These are phyloP conservation scores for Ramularia endophylla DNA, from an alignment of 2,329 filamentous ascomycete species.

Conservation along the genomic window DNA sequence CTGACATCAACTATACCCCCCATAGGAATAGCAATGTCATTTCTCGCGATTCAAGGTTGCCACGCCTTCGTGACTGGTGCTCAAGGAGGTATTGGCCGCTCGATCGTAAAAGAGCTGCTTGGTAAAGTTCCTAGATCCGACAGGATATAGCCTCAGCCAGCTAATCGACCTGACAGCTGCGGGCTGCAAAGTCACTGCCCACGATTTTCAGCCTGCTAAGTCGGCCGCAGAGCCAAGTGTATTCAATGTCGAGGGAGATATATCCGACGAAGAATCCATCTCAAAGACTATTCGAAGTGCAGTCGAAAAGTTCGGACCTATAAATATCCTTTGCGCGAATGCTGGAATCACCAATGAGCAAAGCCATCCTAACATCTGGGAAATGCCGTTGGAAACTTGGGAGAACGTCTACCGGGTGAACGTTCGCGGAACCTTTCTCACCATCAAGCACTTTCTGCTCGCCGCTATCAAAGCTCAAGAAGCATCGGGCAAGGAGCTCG, in stretches of 20 bases:
- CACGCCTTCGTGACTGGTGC: constrained; percentile 53
- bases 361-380: constrained; percentile 47
- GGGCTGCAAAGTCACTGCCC: constrained; percentile 51
- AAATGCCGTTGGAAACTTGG: constrained; percentile 47
- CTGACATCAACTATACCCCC: too few relatives aligned
- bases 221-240: constrained; percentile 33
- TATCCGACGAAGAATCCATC: constrained; percentile 44
- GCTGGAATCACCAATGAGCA: constrained; percentile 48
- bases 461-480: constrained; percentile 38
- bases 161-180: too few relatives aligned
- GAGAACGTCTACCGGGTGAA: constrained; percentile 48
- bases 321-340: constrained; percentile 50
- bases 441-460: constrained; percentile 51
- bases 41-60: constrained; percentile 42
- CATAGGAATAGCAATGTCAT: constrained; percentile 36
- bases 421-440: constrained; percentile 49
- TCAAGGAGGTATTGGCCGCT: constrained; percentile 46
- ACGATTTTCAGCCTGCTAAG: constrained; percentile 40
- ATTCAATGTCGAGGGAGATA: constrained; percentile 42
- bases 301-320: constrained; percentile 41
- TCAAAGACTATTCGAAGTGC: constrained; percentile 36
- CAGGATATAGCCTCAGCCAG: constrained; percentile 1
- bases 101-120: constrained; percentile 48
- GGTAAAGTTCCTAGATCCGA: constrained; percentile 31
- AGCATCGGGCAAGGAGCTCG: constrained; percentile 32